Base-by-base conservation (phyloP, 805 yeast genomes). In the Limtongia smithiae region DNA sequence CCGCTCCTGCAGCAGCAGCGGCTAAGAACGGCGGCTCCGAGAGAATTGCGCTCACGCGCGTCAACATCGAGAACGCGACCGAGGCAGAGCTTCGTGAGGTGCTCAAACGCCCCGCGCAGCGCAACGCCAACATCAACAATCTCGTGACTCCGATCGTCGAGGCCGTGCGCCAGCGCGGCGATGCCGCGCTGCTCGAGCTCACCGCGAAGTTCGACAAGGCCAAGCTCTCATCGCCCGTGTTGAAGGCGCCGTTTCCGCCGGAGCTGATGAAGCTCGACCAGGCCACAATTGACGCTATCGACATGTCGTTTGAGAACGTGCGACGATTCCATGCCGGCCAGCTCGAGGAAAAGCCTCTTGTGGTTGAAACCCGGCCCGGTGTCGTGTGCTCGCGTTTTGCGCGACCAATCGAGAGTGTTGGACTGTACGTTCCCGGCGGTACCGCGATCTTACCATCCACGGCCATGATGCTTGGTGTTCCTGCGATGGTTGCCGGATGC, bases 381-480 rank as follows among this genome's bases (percentile, higher is more conserved):
- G 97, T 93, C 22, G 70, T 77, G 45, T 93, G 98, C 72, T 86
- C 95, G 17, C 81, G 99, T 62, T 93, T 93, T 68, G 85, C 97
- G 14, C 81, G 96, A 63, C 93, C 98, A 5, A 89, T 93, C 60
- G 95, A 88, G 63, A 82, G 79, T 51, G 98, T 93, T 46, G 99
- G 98, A 53, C 77, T 94, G 51, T 93, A 93, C 65, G 86, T 93
- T 52, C 99, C 99, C 46, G 99, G 99, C 61, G 99, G 99, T 60
- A 89, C 97, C 37, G 99, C 99, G 2, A 91, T 93, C 30, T 77
- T 93, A 58, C 99, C 99, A 36, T 91, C 97, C 17, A 93, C 99
- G 12, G 94, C 97, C 33, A 77, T 93, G 70, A 93, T 93, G 97
- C 77, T 93, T 61, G 97, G 98, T 63, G 96, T 93, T 44, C 99